Evolutionary conservation across 768 basidiomycete species (phyloP), one percentile per base, ranked within the genome.

Genomic region (Mrakia hoshinonis): DNA sequence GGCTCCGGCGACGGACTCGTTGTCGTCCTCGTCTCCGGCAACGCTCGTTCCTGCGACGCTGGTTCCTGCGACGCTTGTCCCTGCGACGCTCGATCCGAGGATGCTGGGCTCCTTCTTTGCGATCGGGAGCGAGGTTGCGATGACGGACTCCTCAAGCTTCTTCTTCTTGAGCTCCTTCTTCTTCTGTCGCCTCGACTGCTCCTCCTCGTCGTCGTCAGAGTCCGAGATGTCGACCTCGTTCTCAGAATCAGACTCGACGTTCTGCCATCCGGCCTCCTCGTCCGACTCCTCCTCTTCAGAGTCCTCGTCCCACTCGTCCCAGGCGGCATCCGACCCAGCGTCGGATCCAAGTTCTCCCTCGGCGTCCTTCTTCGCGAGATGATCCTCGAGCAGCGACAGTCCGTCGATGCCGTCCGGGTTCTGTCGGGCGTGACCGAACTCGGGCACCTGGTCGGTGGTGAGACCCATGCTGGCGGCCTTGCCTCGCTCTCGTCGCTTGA

Each of bases 331-430:
- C 24, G 31, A 29, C 22, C 51, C 67, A 24, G 54, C 67, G 48
- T 70, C 69, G 13, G 34, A 36, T 4, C 48, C 69, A 51, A 12
- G 39, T 5, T 66, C 70, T n/a, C 38, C 70, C 29, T 64, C 70
- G 36, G 70, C 70, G 29, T 55, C 48, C 38, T 55, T 51, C 47
- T 72, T 72, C 49, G 67, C 61, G 18, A 73, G 72, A 49, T 73
- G 67, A 5, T 73, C 65, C 62, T 73, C 72, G 43, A 73, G 62
- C 11, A 73, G 67, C 64, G 86, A 83, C 73, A 99, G 83, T 55
- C 93, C 96, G 67, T 94, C 92, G 73, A 99, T 95, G 74, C 91
- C 89, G 55, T 87, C 85, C 1, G 89, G 87, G 6, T 87, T 87
- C 62, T 87, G 84, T 1, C 85, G 83, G 70, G 83, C 83, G 76